These are phyloP conservation scores for Medakamo hakoo DNA, from an alignment of 139 green algal genomes.

Conservation along the genomic window DNA sequence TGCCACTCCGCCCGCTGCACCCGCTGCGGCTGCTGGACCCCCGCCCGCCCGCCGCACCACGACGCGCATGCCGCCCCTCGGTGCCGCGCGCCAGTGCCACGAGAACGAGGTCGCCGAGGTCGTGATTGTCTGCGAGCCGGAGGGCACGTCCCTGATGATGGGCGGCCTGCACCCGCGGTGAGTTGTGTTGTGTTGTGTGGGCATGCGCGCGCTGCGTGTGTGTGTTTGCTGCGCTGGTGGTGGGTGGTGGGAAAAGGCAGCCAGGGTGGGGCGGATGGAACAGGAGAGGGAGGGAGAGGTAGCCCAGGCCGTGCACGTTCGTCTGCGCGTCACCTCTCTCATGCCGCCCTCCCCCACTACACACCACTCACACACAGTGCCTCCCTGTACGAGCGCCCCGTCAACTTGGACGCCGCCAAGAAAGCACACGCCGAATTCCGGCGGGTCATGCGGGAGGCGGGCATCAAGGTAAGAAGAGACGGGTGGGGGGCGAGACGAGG, in stretches of 20 bases:
- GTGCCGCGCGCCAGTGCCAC: conserved; percentile 31
- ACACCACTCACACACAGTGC: no score
- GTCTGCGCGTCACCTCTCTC: no score
- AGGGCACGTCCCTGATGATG: conserved; percentile 80
- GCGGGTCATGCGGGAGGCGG: conserved; percentile 56
- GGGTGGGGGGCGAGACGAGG: not conserved
- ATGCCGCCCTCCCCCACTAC: no score
- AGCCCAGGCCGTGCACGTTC: no score
- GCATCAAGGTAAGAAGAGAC: conserved; percentile 22
- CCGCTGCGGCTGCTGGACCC: no score
- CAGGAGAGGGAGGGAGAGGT: no score
- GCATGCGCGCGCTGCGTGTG: no score
- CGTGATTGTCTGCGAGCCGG: conserved; percentile 79
- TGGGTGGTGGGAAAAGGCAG: not conserved
- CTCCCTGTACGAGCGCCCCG: conserved; percentile 77
- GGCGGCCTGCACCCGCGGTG: conserved; percentile 79
- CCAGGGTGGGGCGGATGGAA: conserved; percentile 8
- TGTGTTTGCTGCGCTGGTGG: not conserved
- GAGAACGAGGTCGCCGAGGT: conserved; percentile 57
- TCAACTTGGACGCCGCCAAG: conserved; percentile 80
- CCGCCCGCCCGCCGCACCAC: no score
- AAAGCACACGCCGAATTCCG: conserved; percentile 67
- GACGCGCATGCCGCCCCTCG: not conserved
- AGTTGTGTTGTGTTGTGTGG: no score
- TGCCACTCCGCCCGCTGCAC: no score